Percentiles rank a stretch among this genome's conserved stretches.
These are phyloP conservation scores for Hypocrella siamensis DNA, from an alignment of 2,329 filamentous ascomycete species.

Conservation along the genomic window DNA sequence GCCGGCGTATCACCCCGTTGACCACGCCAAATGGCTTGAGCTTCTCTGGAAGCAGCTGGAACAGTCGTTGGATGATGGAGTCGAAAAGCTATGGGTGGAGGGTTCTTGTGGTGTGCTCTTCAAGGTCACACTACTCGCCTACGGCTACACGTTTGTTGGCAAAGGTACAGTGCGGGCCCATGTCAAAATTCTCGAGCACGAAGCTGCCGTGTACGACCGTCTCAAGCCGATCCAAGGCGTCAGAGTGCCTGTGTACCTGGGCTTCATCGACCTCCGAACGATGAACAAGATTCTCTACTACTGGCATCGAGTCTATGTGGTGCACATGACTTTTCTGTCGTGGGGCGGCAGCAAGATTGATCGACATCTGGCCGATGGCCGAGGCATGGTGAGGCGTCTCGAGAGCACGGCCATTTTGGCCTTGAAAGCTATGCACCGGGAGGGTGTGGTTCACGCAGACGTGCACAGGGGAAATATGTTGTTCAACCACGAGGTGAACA, in stretches of 20 bases:
- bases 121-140: constrained; percentile 19
- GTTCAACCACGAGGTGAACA: constrained; percentile 8
- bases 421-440: constrained; percentile 9
- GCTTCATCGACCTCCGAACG: constrained; percentile 17
- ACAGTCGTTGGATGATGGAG: constrained; percentile 14
- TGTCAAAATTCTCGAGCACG: constrained; percentile 16
- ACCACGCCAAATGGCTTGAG: constrained; percentile 10
- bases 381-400: constrained; percentile 1
- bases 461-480: constrained; percentile 12
- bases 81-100: constrained; percentile 10
- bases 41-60: constrained; percentile 16
- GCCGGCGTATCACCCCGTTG: constrained; percentile 13
- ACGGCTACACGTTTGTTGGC: constrained; percentile 26
- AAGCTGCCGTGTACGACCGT: constrained; percentile 19
- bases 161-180: constrained; percentile 22
- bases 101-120: constrained; percentile 24
- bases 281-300: constrained; percentile 18
- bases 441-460: constrained; percentile 13
- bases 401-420: constrained; percentile 4
- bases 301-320: constrained; percentile 14
- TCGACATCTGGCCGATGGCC: neutral
- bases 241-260: constrained; percentile 21
- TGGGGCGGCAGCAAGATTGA: constrained; percentile 17
- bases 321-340: constrained; percentile 18
- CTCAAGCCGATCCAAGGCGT: constrained; percentile 17